These are phyloP conservation scores for Neonectria neomacrospora DNA, from an alignment of 2,329 filamentous ascomycete species.

Conservation along the genomic window DNA sequence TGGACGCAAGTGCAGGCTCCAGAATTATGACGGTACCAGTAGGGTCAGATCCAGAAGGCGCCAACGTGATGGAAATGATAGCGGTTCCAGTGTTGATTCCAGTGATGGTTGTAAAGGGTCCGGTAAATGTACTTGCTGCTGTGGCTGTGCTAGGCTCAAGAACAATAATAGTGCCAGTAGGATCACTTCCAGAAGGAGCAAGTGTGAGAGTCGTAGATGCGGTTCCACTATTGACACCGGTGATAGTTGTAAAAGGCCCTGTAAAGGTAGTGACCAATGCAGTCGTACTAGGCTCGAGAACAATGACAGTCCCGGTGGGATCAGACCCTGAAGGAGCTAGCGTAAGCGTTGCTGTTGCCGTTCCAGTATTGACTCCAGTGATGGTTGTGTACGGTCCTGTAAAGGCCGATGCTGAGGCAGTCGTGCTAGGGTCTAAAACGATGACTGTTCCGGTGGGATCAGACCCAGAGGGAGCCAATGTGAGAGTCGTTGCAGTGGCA, in stretches of 20 bases:
- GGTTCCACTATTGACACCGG: not conserved
- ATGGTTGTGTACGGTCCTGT: too few species aligned
- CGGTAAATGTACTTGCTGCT: not conserved
- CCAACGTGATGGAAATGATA: not conserved
- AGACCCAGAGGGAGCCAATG: too few species aligned
- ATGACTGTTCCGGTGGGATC: too few species aligned
- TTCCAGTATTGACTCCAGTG: too few species aligned
- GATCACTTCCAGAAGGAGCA: not conserved
- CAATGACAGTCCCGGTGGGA: not conserved
- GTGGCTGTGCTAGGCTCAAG: not conserved
- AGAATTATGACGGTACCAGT: too few species aligned
- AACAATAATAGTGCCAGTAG: not conserved
- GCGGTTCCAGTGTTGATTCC: not conserved
- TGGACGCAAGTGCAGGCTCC: not conserved
- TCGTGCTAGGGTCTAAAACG: too few species aligned
- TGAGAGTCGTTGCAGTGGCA: too few species aligned
- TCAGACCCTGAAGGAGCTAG: too few species aligned
- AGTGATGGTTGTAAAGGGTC: not conserved
- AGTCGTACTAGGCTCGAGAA: not conserved
- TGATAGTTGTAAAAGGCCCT: too few species aligned
- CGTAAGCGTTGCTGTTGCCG: too few species aligned
- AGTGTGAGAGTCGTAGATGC: not conserved
- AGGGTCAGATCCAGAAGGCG: not conserved
- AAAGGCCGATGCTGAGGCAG: too few species aligned
- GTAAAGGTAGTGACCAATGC: too few species aligned